A percentile compares a stretch with the other conserved stretches of the same genome.
Evolutionary conservation across 305 asterid species (phyloP).

Genomic region (Fraxinus baroniana): DNA sequence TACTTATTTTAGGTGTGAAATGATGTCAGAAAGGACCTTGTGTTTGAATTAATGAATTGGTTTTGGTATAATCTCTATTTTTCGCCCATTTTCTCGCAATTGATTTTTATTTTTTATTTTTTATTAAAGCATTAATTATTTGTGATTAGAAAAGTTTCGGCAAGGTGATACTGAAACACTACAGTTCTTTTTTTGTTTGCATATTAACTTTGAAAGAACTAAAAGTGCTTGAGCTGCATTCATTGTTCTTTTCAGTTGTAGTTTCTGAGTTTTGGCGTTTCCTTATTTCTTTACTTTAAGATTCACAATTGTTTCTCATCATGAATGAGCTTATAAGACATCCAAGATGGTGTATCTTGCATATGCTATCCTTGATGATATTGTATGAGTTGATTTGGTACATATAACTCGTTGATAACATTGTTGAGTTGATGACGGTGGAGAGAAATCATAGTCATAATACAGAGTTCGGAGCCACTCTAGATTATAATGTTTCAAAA

Average conservation of each 20-base stretch:
- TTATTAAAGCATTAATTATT: neutral
- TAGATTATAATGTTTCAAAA: neutral
- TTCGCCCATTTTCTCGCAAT: neutral
- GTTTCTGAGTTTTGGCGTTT: neutral
- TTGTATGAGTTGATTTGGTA: neutral
- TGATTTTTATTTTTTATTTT: neutral
- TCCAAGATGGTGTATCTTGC: neutral
- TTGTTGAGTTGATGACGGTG: neutral
- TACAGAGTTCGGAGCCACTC: neutral
- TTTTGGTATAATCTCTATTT: slow-evolving; percentile 18
- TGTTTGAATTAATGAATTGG: slow-evolving; percentile 23
- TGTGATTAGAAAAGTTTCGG: neutral
- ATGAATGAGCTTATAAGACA: neutral
- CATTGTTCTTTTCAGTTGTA: neutral
- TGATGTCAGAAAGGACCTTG: slow-evolving; percentile 18
- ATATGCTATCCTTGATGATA: neutral
- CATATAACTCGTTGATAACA: neutral
- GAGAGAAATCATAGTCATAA: neutral
- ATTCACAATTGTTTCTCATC: neutral
- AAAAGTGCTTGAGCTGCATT: slow-evolving; percentile 4
- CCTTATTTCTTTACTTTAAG: neutral
- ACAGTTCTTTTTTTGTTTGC: neutral
- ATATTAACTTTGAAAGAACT: neutral
- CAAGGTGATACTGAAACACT: neutral
- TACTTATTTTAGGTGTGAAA: slow-evolving; percentile 4